Percentiles rank a stretch among this genome's conserved stretches.
These are phyloP conservation scores for Alternaria sp. DNA, from an alignment of 2,329 filamentous ascomycete genomes.

Conservation along the genomic window DNA sequence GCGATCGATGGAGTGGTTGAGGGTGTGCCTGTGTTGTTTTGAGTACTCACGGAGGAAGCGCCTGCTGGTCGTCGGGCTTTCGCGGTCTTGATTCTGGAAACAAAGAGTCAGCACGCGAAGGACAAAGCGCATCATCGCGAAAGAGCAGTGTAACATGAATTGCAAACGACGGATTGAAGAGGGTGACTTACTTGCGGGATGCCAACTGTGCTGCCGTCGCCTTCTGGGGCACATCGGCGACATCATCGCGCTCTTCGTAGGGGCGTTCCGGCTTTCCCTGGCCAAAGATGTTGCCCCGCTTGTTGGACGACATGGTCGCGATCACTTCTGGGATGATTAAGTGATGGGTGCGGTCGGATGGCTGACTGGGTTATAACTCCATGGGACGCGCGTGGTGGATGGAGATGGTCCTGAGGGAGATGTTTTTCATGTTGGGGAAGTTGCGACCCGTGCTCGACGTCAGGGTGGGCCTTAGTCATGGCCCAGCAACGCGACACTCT, in stretches of 20 bases:
- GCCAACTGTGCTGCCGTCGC: constrained; percentile 65
- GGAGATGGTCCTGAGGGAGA: constrained; percentile 13
- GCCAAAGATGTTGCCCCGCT: constrained; percentile 39
- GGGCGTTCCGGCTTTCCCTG: constrained; percentile 42
- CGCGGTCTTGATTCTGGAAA: constrained; percentile 38
- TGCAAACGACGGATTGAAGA: constrained; percentile 6
- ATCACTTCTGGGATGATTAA: constrained; percentile 19
- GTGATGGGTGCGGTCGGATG: constrained; percentile 21
- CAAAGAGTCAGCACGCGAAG: constrained; percentile 29
- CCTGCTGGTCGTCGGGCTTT: constrained; percentile 38
- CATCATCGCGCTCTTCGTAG: constrained; percentile 44
- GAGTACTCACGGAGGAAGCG: constrained; percentile 42
- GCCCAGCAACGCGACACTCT: constrained; percentile 16
- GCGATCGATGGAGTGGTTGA: constrained; percentile 10
- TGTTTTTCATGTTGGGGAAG: constrained; percentile 23
- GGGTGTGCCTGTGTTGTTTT: constrained; percentile 12
- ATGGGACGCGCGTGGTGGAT: constrained; percentile 20
- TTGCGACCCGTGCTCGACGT: constrained; percentile 24
- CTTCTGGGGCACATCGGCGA: constrained; percentile 58
- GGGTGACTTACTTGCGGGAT: constrained; percentile 61
- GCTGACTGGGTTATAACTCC: constrained; percentile 16
- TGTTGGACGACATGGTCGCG: constrained; percentile 41
- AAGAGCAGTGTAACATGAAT: not conserved
- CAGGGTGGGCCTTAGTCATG: constrained; percentile 19
- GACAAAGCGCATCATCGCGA: constrained; percentile 15